Evolutionary conservation across 148 eudicot species (phyloP), one percentile per base, ranked within the genome.

Genomic region (Selenicereus undatus): DNA sequence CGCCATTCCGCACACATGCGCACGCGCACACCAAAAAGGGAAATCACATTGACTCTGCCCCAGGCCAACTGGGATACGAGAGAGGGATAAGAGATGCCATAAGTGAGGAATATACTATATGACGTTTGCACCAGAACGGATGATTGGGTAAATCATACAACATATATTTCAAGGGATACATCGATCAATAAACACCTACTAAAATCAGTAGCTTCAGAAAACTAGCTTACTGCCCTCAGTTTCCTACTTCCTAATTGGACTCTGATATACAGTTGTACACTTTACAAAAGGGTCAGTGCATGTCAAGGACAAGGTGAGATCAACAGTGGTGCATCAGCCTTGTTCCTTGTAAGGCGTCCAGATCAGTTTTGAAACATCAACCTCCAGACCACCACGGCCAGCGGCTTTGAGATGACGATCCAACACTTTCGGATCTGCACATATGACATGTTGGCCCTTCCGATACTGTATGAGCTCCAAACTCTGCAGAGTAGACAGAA

Each of bases 261-360:
- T 45, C 8, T 58, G 26, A 12, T 30, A 60, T 18, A 76, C 17
- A 77, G 50, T 81, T 51, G 2, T 78, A 82, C 84, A 85, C 51
- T 29, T 45, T 71, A 77, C 65, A 54, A 50, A 42, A 70, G 60
- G 65, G 80, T 68, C 77, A 75, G 32, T 64, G 56, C 20, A 42
- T 65, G 13, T 32, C 21, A 58, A 17, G 56, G 48, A 69, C 21
- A 26, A 8, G 7, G 69, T 58, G 42, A 17, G 77, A 26, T 11
- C 14, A 18, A 35, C 39, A 35, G 65, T 13, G 73, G 73, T 16
- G 12, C 69, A 82, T 90, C 89, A 92, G 80, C 90, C 90, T 85
- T 95, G 97, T 82, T 95, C 99, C 80, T 93, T 95, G 80, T 92
- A 95, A 79, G 97, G 97, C 84, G 97, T 92, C 99, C 99, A 95